Percentiles rank a stretch among this genome's conserved stretches.
These are phyloP conservation scores for Hypholoma fasciculare DNA, from an alignment of 768 basidiomycete genomes.

Conservation along the genomic window DNA sequence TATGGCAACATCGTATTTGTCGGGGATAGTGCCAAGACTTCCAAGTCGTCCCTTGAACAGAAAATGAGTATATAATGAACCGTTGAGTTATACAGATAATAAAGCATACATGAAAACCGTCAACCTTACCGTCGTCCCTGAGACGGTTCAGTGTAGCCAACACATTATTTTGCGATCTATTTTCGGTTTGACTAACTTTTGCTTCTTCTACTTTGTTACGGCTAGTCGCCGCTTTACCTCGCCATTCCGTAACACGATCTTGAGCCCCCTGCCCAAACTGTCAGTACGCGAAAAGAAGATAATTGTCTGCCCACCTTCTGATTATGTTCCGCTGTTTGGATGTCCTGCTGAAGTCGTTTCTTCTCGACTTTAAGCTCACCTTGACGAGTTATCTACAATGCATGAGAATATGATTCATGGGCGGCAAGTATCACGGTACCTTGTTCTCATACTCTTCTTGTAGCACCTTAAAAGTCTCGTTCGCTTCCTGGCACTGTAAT, in stretches of 20 bases:
- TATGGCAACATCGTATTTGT: conserved; percentile 94
- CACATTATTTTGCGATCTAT: conserved; percentile 81
- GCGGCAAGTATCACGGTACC: conserved; percentile 33
- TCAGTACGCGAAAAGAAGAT: not conserved
- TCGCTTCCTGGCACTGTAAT: conserved; percentile 40
- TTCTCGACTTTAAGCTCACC: conserved; percentile 44
- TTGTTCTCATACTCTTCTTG: conserved; percentile 52
- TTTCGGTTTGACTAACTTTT: conserved; percentile 82
- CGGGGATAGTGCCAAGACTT: conserved; percentile 90
- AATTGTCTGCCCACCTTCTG: conserved; percentile 45
- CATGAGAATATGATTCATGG: not conserved
- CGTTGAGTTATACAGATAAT: not conserved
- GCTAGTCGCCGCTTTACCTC: conserved; percentile 56
- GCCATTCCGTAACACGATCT: conserved; percentile 36
- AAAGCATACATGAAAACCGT: conserved; percentile 85
- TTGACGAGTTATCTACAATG: conserved; percentile 43
- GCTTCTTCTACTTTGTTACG: conserved; percentile 88
- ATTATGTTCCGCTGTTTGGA: conserved; percentile 44
- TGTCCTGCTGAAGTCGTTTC: conserved; percentile 41
- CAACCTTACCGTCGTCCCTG: conserved; percentile 76
- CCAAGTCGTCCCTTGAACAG: conserved; percentile 82
- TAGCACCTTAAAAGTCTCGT: conserved; percentile 35
- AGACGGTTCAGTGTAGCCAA: conserved; percentile 79
- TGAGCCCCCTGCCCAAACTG: conserved; percentile 36
- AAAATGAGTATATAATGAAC: conserved; percentile 3